These are phyloP conservation scores for Solanum sitiens DNA, from an alignment of 257 asterid species.

Conservation along the genomic window DNA sequence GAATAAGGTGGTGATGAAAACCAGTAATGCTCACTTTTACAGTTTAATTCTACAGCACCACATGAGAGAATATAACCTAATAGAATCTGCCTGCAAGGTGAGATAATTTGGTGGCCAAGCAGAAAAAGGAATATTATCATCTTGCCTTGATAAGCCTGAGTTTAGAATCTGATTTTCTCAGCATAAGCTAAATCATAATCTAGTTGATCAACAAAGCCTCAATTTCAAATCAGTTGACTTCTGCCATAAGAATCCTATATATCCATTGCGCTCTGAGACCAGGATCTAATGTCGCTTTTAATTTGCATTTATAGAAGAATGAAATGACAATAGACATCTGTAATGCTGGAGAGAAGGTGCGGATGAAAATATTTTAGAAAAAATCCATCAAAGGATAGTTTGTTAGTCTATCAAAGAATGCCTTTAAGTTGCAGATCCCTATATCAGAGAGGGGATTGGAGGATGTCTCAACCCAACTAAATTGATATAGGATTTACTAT, in stretches of 20 bases:
- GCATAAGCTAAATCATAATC: background rate
- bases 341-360: background rate
- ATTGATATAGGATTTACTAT: background rate
- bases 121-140: background rate
- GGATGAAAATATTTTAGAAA: background rate
- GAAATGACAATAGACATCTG: background rate
- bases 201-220: background rate
- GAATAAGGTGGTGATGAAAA: background rate
- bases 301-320: slow-evolving; percentile 14
- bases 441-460: background rate
- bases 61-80: background rate
- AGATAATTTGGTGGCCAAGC: background rate
- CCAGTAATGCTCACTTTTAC: background rate
- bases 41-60: background rate
- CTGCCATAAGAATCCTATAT: background rate
- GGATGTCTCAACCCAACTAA: background rate
- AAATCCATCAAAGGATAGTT: slow-evolving; percentile 10
- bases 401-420: slow-evolving; percentile 5
- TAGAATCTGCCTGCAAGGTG: background rate
- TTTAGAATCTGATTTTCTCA: background rate
- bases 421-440: background rate
- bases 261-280: background rate
- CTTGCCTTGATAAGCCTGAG: background rate
- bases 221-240: background rate
- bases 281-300: slow-evolving; percentile 22